Conservation (phyloP, 2,329 filamentous ascomycete species). For the Botrytis paeoniae region DNA sequence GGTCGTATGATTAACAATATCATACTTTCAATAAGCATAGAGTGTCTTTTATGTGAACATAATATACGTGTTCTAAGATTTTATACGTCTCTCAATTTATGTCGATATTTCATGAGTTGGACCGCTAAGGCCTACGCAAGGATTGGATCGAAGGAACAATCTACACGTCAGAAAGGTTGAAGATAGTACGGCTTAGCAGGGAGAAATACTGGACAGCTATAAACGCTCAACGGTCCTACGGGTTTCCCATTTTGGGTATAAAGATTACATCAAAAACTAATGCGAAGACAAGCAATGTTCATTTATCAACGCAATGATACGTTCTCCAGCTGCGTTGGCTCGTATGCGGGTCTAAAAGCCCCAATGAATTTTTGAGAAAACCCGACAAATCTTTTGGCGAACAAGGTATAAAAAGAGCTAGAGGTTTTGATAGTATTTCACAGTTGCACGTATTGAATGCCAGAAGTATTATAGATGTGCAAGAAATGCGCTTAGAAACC, state of each 20-base stretch:
- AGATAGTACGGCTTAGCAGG: background rate
- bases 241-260: background rate
- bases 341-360: too few species aligned
- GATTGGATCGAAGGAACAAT: background rate
- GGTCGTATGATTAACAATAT: slow-evolving; percentile 15
- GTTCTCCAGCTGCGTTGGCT: background rate
- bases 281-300: background rate
- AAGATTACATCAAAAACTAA: slow-evolving; percentile 5
- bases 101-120: background rate
- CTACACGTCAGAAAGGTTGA: background rate
- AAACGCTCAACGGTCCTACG: background rate
- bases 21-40: background rate
- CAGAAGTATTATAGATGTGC: background rate
- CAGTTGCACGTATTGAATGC: background rate
- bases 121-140: background rate
- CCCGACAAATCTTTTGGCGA: background rate
- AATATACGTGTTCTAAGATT: background rate
- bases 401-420: too few species aligned
- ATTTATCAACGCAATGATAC: background rate
- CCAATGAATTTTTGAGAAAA: background rate
- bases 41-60: background rate
- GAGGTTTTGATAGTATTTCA: background rate
- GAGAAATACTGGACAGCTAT: background rate
- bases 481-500: background rate
- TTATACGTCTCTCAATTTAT: background rate